A percentile compares a stretch with the other conserved stretches of the same genome.
These are phyloP conservation scores for Yarrowia sp. DNA, from an alignment of 805 yeast genomes.

Conservation along the genomic window DNA sequence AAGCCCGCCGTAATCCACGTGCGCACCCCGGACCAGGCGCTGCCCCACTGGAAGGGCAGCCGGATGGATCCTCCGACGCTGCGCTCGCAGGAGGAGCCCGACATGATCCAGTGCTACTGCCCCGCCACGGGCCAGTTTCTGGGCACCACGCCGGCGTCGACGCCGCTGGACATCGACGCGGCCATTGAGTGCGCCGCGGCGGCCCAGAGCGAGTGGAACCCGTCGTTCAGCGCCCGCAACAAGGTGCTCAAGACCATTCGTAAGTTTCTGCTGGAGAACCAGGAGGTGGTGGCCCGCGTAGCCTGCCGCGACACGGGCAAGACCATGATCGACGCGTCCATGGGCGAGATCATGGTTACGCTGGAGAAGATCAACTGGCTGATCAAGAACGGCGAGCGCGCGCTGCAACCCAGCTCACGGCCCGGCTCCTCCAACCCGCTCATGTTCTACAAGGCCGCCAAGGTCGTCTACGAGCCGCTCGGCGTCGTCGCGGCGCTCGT, in stretches of 20 bases:
- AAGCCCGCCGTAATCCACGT: constrained; percentile 36
- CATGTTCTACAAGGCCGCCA: constrained; percentile 88
- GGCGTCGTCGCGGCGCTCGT: constrained; percentile 87
- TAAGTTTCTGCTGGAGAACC: constrained; percentile 73
- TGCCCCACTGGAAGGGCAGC: constrained; percentile 90
- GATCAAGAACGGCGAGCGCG: constrained; percentile 72
- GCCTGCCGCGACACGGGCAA: constrained; percentile 98
- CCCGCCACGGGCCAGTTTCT: constrained; percentile 94
- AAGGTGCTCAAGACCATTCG: constrained; percentile 68
- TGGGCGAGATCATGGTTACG: constrained; percentile 91
- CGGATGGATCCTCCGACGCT: constrained; percentile 65
- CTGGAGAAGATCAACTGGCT: constrained; percentile 92
- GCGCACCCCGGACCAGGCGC: constrained; percentile 70
- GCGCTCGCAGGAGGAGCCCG: constrained; percentile 59
- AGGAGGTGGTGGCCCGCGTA: constrained; percentile 80
- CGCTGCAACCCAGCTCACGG: constrained; percentile 67
- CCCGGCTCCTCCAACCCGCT: constrained; percentile 85
- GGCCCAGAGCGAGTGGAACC: constrained; percentile 55
- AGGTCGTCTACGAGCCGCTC: constrained; percentile 89
- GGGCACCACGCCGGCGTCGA: constrained; percentile 65
- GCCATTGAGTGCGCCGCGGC: constrained; percentile 51
- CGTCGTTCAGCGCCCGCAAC: constrained; percentile 64
- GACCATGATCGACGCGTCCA: constrained; percentile 88
- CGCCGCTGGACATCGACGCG: constrained; percentile 68
- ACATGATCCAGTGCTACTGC: constrained; percentile 76